Evolutionary conservation across 352 stramenopile species (phyloP), one percentile per base, ranked within the genome.

Genomic region (Plasmopara viticola): DNA sequence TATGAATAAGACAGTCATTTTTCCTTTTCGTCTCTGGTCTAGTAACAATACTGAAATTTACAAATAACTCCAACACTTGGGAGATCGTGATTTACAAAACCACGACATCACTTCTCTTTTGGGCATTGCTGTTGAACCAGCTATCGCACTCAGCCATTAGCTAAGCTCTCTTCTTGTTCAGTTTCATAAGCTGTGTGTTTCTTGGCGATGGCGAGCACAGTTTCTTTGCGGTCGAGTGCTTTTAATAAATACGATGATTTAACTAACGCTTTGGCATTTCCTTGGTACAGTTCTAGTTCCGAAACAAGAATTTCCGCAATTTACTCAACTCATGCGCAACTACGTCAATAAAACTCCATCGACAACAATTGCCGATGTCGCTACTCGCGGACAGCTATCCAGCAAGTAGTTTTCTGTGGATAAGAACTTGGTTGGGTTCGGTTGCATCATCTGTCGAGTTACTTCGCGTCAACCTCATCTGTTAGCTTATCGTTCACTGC

Each of bases 1-100:
- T 13, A 29, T 45, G 15, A 15, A 45, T 14, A 45, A 45, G 15
- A 45, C 40, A 13, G 40, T 30, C 7, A 45, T 45, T 13, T 45
- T 45, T 45, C 13, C 40, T 13, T 30, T 45, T 9, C 2, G 17
- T 29, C 40, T 15, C 20, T 45, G 40, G 40, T 1, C 4, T 25
- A 25, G 1, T 25, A 3, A 25, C 20, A 25, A 25, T 8, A 12
- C 31, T 12, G 31, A 8, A 14, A 29, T 29, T 30, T 30, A 12
- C 17, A 9, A 29, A 2, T 15, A n/a, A 13, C 15, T 45, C 5
- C 5, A 17, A 20, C 7, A 25, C 12, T 45, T 10, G 5, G 40
- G 17, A 17, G 17, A 0, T 28, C 17, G 14, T 25, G 40, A 6
- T 30, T 30, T 45, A 30, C 20, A 45, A n/a, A 30, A 25, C 7